phyloP scores from a whole-genome alignment of 768 basidiomycete species.

The Tulasnella sp. region DNA sequence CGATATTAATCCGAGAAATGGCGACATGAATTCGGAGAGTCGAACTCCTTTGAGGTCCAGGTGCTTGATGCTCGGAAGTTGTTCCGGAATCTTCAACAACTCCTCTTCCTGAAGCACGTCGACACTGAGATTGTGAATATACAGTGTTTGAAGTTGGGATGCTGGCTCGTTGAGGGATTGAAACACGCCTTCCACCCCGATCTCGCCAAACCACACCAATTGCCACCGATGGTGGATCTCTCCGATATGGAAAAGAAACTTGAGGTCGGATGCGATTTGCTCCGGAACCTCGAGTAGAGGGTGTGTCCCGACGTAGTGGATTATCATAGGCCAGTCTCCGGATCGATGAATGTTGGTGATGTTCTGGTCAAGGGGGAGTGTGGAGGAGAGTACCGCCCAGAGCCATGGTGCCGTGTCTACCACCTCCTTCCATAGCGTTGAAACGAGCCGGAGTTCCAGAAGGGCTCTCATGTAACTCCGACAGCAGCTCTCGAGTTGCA shows the following conservation, averaged over 20 bases:
- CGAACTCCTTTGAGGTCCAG: background rate
- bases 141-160: background rate
- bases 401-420: background rate
- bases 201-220: background rate
- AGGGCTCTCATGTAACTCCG: background rate
- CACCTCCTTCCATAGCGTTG: background rate
- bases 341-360: background rate
- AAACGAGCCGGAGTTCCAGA: background rate
- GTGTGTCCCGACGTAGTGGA: background rate
- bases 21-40: background rate
- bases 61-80: background rate
- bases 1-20: background rate
- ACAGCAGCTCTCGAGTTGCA: no score
- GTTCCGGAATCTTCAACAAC: no score
- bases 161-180: background rate
- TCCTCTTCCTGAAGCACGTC: no score
- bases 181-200: background rate
- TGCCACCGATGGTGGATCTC: background rate
- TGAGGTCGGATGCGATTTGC: background rate
- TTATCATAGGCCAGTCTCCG: background rate
- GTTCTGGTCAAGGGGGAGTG: background rate
- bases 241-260: background rate
- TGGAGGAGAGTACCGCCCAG: background rate
- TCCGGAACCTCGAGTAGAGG: background rate
- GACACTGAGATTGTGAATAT: no score